Percentiles rank a stretch among this genome's conserved stretches.
Conservation (phyloP, 495 filamentous ascomycete genomes). For the Coniosporium apollinis region DNA sequence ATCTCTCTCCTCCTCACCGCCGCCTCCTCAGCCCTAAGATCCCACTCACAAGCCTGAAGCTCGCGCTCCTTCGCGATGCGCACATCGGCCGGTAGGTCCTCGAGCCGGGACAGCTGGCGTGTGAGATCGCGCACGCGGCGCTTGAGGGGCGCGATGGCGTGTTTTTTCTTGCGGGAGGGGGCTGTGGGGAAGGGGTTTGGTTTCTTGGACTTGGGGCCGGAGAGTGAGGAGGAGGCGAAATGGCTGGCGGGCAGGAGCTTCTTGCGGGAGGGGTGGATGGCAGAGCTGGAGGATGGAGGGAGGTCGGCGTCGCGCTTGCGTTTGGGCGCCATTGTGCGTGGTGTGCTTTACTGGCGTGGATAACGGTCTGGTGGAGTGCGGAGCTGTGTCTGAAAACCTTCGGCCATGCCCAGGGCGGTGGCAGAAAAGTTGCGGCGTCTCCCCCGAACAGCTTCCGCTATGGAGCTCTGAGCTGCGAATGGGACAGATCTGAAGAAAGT, state of each 20-base stretch:
- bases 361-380: too few relatives aligned
- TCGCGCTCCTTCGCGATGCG: conserved; percentile 67
- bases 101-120: conserved; percentile 41
- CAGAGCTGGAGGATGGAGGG: not conserved
- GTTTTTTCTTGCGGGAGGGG: conserved; percentile 21
- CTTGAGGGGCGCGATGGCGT: conserved; percentile 30
- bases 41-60: conserved; percentile 53
- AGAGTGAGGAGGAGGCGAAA: not conserved
- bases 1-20: conserved; percentile 50
- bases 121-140: conserved; percentile 43
- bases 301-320: not conserved
- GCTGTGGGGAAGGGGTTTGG: conserved; percentile 16
- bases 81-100: conserved; percentile 55
- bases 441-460: too few relatives aligned
- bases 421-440: too few relatives aligned
- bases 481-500: too few relatives aligned
- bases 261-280: not conserved
- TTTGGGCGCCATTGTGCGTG: not conserved
- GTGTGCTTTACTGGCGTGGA: too few relatives aligned
- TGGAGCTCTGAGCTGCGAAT: too few relatives aligned
- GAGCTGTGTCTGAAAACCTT: too few relatives aligned
- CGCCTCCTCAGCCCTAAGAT: conserved; percentile 38
- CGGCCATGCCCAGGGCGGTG: too few relatives aligned
- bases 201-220: conserved; percentile 8
- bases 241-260: not conserved